Evolutionary conservation across 2,329 filamentous ascomycete species (phyloP).

Genomic region (Niveomyces coronatus): DNA sequence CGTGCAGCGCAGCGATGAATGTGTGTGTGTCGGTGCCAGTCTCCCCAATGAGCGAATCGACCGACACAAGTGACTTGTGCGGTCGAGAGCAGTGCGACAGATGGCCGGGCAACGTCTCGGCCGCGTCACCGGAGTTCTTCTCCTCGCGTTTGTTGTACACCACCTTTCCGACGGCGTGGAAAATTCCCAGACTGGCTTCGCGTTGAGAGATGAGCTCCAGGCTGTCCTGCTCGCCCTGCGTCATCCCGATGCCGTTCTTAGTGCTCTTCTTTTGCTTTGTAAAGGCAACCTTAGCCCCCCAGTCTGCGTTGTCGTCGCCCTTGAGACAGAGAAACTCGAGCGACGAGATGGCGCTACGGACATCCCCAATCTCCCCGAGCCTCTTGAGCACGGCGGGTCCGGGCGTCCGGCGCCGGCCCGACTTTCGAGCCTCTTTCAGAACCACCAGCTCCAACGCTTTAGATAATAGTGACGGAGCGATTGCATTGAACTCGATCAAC

Average conservation of each 20-base stretch:
- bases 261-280: slow-evolving; percentile 54
- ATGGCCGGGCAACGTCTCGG: slow-evolving; percentile 49
- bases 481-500: slow-evolving; percentile 84
- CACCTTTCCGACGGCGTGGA: slow-evolving; percentile 91
- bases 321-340: slow-evolving; percentile 87
- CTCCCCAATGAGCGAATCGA: slow-evolving; percentile 79
- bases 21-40: slow-evolving; percentile 86
- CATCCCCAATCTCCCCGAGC: slow-evolving; percentile 80
- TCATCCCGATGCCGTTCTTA: slow-evolving; percentile 50
- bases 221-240: slow-evolving; percentile 67
- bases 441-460: slow-evolving; percentile 78
- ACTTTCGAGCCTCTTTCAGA: slow-evolving; percentile 73
- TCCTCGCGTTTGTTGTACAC: slow-evolving; percentile 84
- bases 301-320: slow-evolving; percentile 61
- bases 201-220: slow-evolving; percentile 74
- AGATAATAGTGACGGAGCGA: slow-evolving; percentile 74
- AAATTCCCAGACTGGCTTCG: slow-evolving; percentile 85
- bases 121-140: slow-evolving; percentile 28
- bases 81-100: slow-evolving; percentile 47
- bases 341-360: slow-evolving; percentile 83
- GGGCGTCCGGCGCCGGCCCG: slow-evolving; percentile 63
- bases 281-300: slow-evolving; percentile 65
- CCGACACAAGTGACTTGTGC: slow-evolving; percentile 52
- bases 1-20: slow-evolving; percentile 81
- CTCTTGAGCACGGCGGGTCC: slow-evolving; percentile 68